phyloP scores from a whole-genome alignment of 1,284 basidiomycete species.

The Amylostereum areolatum region DNA sequence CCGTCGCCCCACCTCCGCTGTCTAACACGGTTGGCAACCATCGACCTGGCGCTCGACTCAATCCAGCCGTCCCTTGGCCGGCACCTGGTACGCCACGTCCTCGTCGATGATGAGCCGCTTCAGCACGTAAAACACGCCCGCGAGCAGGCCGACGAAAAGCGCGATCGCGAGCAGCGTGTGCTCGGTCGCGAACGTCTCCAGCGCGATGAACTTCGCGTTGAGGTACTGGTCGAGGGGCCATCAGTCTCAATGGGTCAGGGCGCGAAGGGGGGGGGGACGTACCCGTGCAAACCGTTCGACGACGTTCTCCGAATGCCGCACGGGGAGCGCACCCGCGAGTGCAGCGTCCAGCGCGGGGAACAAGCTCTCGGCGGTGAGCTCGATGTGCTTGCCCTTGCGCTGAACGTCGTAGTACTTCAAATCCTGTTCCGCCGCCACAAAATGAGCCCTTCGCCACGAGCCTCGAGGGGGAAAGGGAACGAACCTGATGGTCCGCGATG shows the following conservation, averaged over 20 bases:
- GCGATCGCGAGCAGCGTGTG: slow-evolving; percentile 22
- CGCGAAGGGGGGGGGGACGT: slow-evolving; percentile 19
- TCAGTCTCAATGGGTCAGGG: background rate
- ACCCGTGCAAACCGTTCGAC: slow-evolving; percentile 67
- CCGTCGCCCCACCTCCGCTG: too few relatives aligned
- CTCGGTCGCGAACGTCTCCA: slow-evolving; percentile 38
- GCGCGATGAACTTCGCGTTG: slow-evolving; percentile 38
- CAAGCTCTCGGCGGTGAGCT: slow-evolving; percentile 50
- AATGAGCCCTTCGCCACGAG: background rate
- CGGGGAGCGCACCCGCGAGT: slow-evolving; percentile 44
- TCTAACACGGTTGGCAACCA: too few relatives aligned
- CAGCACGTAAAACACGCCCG: background rate
- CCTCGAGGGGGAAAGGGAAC: slow-evolving; percentile 19
- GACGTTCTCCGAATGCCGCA: slow-evolving; percentile 65
- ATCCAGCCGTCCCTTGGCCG: background rate
- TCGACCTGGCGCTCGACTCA: background rate
- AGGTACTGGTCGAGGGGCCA: slow-evolving; percentile 34
- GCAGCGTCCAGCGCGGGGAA: slow-evolving; percentile 71
- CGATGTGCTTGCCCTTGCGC: slow-evolving; percentile 42
- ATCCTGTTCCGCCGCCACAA: slow-evolving; percentile 35
- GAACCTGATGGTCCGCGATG: slow-evolving; percentile 75
- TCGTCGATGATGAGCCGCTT: background rate
- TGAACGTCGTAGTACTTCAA: slow-evolving; percentile 66
- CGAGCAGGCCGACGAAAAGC: slow-evolving; percentile 8
- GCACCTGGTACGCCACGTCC: background rate